phyloP scores from a whole-genome alignment of 1,139 yeast genomes.

The Meyerozyma sp. region DNA sequence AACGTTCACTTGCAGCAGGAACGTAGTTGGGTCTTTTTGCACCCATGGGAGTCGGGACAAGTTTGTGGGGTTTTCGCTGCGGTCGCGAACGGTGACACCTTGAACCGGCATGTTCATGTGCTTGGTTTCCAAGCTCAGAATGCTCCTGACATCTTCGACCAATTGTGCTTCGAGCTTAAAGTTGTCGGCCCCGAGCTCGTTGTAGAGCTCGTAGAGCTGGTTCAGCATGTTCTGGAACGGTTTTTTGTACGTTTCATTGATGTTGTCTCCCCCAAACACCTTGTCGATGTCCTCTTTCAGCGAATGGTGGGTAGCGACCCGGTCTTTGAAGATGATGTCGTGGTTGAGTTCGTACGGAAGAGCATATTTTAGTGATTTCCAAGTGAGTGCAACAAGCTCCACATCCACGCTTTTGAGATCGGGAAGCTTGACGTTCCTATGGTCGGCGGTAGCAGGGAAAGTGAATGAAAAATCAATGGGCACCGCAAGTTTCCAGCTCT shows the following conservation, averaged over 20 bases:
- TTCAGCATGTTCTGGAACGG: slow-evolving; percentile 18
- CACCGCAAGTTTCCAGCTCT: slow-evolving; percentile 24
- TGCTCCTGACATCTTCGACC: slow-evolving; percentile 25
- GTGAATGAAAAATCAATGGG: slow-evolving; percentile 21
- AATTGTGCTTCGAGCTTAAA: slow-evolving; percentile 26
- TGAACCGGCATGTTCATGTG: slow-evolving; percentile 18
- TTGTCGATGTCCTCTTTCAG: slow-evolving; percentile 6
- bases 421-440: slow-evolving; percentile 7
- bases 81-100: slow-evolving; percentile 8
- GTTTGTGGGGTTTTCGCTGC: background rate
- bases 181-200: slow-evolving; percentile 19
- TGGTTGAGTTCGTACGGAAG: slow-evolving; percentile 19
- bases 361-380: slow-evolving; percentile 12
- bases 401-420: slow-evolving; percentile 11
- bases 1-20: background rate
- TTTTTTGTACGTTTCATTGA: slow-evolving; percentile 17
- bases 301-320: slow-evolving; percentile 1
- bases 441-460: slow-evolving; percentile 6
- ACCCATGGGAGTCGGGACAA: background rate
- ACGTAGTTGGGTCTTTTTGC: background rate
- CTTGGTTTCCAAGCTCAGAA: slow-evolving; percentile 25
- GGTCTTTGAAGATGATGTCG: slow-evolving; percentile 15
- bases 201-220: slow-evolving; percentile 16
- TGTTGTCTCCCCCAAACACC: slow-evolving; percentile 19
- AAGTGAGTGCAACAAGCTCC: slow-evolving; percentile 16